Base-by-base conservation (phyloP, 805 yeast genomes). In the Yamadazyma paraphyllophila region DNA sequence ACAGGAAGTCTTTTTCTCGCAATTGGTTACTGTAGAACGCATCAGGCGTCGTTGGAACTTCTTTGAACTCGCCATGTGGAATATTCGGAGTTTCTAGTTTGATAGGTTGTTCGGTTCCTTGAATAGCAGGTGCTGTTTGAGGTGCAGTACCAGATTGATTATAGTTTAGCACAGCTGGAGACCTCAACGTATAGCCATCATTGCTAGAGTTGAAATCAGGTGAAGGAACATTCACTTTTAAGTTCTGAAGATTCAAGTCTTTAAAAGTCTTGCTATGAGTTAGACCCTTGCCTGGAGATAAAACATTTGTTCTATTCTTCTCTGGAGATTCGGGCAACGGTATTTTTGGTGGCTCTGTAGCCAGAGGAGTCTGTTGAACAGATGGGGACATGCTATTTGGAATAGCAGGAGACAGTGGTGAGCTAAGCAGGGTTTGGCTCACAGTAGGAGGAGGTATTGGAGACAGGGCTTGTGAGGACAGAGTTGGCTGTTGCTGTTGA, bases 31-130 rank as follows among this genome's bases (percentile, higher is more conserved):
- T 41, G 33, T 47, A 45, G 35, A 60, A 54, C n/a, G 57, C 61
- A 12, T 61, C 62, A 2, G 63, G 63, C n/a, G 63, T 59, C 8
- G 36, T 20, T 7, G 59, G 59, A 9, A 43, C 26, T 8, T 44
- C 36, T 25, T 26, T 36, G 26, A 26, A 41, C 11, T 41, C 47
- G 13, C 15, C 33, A 26, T 36, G 17, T n/a, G 20, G 20, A 27
- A 30, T 24, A 17, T 10, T 44, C 1, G 46, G 53, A n/a, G 44
- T 38, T 26, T 16, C 42, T 17, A 34, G 14, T 26, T 38, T 2
- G 12, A n/a, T 2, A 13, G 36, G 8, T 14, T 17, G 16, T 16
- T 20, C 36, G n/a, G 15, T 8, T 39, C 32, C 35, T 11, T 14
- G 26, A 9, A 30, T 24, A 3, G 14, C 12, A 17, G 43, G 36